Conservation (phyloP, 108 stramenopile genomes). For the Poteriospumella lacustris region DNA sequence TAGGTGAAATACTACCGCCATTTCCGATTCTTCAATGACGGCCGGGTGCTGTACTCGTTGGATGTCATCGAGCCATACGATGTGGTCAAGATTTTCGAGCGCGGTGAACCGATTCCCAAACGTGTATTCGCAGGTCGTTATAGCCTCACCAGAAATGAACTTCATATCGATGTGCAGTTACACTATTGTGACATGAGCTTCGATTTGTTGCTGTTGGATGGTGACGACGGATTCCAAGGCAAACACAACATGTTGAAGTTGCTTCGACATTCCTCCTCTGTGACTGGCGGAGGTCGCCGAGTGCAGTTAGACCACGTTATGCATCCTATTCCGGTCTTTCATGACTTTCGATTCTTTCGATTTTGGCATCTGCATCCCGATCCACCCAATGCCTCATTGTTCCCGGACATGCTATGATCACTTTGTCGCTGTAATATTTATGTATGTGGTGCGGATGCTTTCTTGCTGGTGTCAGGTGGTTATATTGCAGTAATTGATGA, state of each 20-base stretch:
- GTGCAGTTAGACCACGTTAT: neutral
- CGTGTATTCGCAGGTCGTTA: constrained; percentile 15
- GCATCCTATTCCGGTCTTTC: neutral
- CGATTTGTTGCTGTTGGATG: neutral
- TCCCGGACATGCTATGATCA: too few relatives aligned
- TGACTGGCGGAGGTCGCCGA: neutral
- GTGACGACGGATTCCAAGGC: constrained; percentile 1
- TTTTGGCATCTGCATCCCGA: too few relatives aligned
- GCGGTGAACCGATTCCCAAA: neutral
- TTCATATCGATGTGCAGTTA: neutral
- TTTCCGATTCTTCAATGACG: constrained; percentile 15
- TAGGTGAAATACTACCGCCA: constrained; percentile 7
- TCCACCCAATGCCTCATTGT: too few relatives aligned
- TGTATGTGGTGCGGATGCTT: too few relatives aligned
- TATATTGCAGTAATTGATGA: too few relatives aligned
- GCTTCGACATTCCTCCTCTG: neutral
- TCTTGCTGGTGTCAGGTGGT: too few relatives aligned
- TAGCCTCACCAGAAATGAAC: neutral
- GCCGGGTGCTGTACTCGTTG: neutral
- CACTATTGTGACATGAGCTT: neutral
- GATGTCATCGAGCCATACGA: constrained; percentile 1
- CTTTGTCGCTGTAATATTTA: too few relatives aligned
- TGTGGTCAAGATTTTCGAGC: neutral
- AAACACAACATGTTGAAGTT: constrained; percentile 7
- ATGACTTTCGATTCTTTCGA: neutral